A percentile compares a stretch with the other conserved stretches of the same genome.
These are phyloP conservation scores for Hericium rajendrae DNA, from an alignment of 768 basidiomycete species.

Conservation along the genomic window DNA sequence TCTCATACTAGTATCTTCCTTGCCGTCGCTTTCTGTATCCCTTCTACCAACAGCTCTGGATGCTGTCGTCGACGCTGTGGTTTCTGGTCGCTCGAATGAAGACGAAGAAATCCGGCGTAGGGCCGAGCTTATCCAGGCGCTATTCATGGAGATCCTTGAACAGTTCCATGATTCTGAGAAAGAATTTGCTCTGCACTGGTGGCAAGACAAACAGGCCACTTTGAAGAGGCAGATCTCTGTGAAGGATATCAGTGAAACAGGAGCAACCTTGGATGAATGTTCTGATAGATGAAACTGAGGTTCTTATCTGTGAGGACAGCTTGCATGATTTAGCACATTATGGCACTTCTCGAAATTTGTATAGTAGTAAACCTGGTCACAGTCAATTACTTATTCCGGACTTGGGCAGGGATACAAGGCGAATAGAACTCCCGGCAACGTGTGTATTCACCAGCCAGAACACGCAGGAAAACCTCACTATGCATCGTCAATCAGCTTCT, in stretches of 20 bases:
- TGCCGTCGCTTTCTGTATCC: slow-evolving; percentile 49
- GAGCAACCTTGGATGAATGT: no score
- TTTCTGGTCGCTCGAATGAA: slow-evolving; percentile 19
- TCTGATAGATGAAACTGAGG: no score
- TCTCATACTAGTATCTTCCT: slow-evolving; percentile 53
- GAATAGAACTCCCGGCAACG: no score
- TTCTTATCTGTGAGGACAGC: no score
- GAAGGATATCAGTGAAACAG: no score
- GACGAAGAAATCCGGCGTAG: slow-evolving; percentile 6
- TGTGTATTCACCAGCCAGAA: no score
- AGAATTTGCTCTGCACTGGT: slow-evolving; percentile 61
- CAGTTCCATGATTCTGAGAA: slow-evolving; percentile 62
- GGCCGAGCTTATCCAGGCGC: slow-evolving; percentile 42
- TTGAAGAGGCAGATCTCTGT: no score
- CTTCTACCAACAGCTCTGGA: slow-evolving; percentile 49
- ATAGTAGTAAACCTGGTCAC: no score
- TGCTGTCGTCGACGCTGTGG: slow-evolving; percentile 27
- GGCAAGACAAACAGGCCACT: slow-evolving; percentile 34
- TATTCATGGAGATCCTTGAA: slow-evolving; percentile 57
- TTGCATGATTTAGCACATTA: no score
- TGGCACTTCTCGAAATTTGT: no score
- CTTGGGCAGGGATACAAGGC: no score
- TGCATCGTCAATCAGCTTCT: slow-evolving; percentile 53
- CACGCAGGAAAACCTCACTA: neutral
- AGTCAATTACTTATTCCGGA: no score